Base-by-base conservation (phyloP, 257 asterid genomes). In the Primulina tabacum region DNA sequence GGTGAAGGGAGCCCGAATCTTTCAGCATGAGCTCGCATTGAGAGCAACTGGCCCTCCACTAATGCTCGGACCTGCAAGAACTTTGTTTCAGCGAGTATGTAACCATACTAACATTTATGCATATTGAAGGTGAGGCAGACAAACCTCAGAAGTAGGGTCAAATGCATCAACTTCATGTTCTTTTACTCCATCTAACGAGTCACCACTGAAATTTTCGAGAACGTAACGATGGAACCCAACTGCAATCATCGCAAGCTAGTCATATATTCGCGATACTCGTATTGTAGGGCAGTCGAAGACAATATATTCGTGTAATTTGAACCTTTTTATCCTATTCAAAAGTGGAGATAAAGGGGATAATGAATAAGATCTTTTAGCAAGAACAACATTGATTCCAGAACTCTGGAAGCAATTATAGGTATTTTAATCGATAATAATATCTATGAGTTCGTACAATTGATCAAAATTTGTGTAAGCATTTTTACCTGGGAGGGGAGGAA, bases 1-100 rank as follows among this genome's bases (percentile, higher is more conserved):
- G 97, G 97, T 64, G 88, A 81, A 77, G 97, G 96, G 95, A 93
- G 86, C 47, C 99, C 96, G 11, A 89, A 86, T 80, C 95, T 82
- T 78, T 93, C 99, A 11, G 95, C 85, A 74, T 93, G 99, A 63
- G 89, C 96, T 37, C 96, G 76, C 96, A 90, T 90, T 2, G 97
- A 90, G 17, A 90, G 90, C 6, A 93, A 78, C 76, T 93, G 97
- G 9, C 99, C 99, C 79, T 93, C 99, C 26, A 93, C 76, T 67
- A 90, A 47, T 60, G 96, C 99, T 75, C 97, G 88, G 5, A 89
- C 90, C 98, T 92, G 83, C 26, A 76, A 67, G 21, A 64, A 35
- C 21, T 40, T 62, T 20, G 10, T 26, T 65, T 62, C 18, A 67
- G 65, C 52, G 17, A 47, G 53, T 24, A 5, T 53, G 30, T 43